Evolutionary conservation across 2,329 filamentous ascomycete species (phyloP).

Genomic region (Emergomyces orientalis): DNA sequence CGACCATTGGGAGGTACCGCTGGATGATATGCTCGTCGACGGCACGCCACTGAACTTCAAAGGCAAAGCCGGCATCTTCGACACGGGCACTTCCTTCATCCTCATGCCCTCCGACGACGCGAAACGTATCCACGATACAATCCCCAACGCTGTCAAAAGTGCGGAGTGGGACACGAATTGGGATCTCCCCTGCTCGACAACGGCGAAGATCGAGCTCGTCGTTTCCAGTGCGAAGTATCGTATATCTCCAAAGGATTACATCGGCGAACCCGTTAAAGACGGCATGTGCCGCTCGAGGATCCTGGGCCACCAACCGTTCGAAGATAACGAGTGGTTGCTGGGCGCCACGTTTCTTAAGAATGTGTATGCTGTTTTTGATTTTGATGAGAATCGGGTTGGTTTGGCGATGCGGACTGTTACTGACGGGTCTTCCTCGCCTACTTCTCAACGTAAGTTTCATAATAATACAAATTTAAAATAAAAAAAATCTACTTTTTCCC

Average conservation of each 20-base stretch:
- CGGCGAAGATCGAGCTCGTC: slow-evolving; percentile 50
- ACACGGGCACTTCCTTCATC: slow-evolving; percentile 74
- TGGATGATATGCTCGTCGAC: slow-evolving; percentile 57
- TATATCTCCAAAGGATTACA: slow-evolving; percentile 63
- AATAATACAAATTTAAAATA: no score
- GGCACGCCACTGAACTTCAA: slow-evolving; percentile 48
- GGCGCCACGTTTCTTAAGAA: slow-evolving; percentile 85
- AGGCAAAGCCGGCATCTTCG: slow-evolving; percentile 59
- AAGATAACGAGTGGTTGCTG: slow-evolving; percentile 59
- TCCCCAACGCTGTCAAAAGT: slow-evolving; percentile 48
- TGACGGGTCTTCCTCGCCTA: not conserved
- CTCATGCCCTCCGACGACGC: slow-evolving; percentile 62
- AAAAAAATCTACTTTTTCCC: not conserved
- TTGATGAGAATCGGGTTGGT: slow-evolving; percentile 44
- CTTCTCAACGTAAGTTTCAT: not conserved
- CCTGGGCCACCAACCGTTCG: slow-evolving; percentile 60
- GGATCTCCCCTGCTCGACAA: slow-evolving; percentile 62
- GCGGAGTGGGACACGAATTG: slow-evolving; percentile 52
- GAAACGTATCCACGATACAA: slow-evolving; percentile 54
- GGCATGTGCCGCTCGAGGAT: slow-evolving; percentile 57
- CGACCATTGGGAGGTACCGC: slow-evolving; percentile 61
- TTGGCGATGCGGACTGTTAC: not conserved
- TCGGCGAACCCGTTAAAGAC: slow-evolving; percentile 33
- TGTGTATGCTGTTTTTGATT: slow-evolving; percentile 78
- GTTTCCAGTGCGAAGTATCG: slow-evolving; percentile 60